Evolutionary conservation across 2,329 filamentous ascomycete genomes (phyloP).

Genomic region (Aureobasidium pullulans): DNA sequence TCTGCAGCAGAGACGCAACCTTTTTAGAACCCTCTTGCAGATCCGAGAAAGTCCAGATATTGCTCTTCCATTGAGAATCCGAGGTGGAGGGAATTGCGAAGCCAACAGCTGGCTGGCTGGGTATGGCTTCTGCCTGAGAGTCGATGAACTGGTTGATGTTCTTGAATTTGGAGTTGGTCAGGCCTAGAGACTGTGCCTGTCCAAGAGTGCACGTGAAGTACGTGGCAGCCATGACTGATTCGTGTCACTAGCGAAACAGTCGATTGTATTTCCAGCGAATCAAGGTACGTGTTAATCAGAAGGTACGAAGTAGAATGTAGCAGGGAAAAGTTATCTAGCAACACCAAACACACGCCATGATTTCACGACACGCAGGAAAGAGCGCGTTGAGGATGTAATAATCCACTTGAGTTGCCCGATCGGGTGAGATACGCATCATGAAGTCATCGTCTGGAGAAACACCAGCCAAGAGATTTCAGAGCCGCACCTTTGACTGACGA

Average conservation of each 20-base stretch:
- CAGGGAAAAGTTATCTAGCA: not conserved
- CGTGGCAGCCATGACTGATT: constrained; percentile 27
- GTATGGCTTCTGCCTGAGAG: constrained; percentile 35
- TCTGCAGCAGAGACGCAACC: constrained; percentile 29
- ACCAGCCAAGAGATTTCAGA: not conserved
- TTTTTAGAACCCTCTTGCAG: constrained; percentile 27
- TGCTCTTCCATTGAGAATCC: constrained; percentile 21
- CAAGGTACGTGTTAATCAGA: not conserved
- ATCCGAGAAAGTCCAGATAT: constrained; percentile 27
- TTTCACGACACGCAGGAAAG: constrained; percentile 4
- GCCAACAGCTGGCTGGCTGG: constrained; percentile 41
- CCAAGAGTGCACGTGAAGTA: constrained; percentile 58
- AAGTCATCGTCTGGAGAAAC: constrained; percentile 1
- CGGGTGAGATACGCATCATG: not conserved
- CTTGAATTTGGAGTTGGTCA: constrained; percentile 29
- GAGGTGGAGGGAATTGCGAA: constrained; percentile 34
- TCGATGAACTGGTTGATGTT: constrained; percentile 47
- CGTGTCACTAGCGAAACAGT: not conserved
- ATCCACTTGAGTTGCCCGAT: not conserved
- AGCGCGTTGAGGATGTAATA: constrained; percentile 1
- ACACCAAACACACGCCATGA: constrained; percentile 7
- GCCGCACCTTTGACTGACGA: constrained; percentile 1
- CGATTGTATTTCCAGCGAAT: not conserved
- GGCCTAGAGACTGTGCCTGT: constrained; percentile 39
- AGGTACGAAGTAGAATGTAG: not conserved